Evolutionary conservation across 2,329 filamentous ascomycete genomes (phyloP).

Genomic region (Claviceps digitariae): DNA sequence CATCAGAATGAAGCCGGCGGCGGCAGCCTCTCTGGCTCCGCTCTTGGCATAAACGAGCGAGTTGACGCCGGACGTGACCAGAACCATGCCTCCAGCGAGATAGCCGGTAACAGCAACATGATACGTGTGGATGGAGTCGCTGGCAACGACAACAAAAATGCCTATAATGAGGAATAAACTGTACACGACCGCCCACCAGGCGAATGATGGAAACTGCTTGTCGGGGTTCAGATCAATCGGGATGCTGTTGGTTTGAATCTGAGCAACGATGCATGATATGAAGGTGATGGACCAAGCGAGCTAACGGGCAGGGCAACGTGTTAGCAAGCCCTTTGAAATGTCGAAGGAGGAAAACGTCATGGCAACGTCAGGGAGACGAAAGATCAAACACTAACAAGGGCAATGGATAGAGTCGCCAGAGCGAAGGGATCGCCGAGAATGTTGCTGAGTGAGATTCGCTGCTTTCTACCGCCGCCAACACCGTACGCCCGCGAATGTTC

Average conservation of each 20-base stretch:
- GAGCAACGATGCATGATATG: slow-evolving; percentile 67
- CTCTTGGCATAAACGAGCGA: slow-evolving; percentile 65
- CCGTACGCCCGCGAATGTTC: slow-evolving; percentile 51
- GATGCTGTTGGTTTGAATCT: slow-evolving; percentile 30
- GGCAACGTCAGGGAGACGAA: background rate
- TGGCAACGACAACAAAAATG: slow-evolving; percentile 69
- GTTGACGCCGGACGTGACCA: slow-evolving; percentile 78
- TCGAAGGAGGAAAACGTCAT: background rate
- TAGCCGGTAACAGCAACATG: slow-evolving; percentile 87
- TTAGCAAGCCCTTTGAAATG: background rate
- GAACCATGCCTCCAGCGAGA: slow-evolving; percentile 66
- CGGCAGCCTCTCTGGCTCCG: slow-evolving; percentile 68
- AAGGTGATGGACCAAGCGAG: slow-evolving; percentile 93
- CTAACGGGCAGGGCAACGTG: slow-evolving; percentile 29
- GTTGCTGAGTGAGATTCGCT: slow-evolving; percentile 55
- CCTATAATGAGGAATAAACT: slow-evolving; percentile 72
- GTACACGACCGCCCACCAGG: slow-evolving; percentile 85
- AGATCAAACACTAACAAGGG: slow-evolving; percentile 37
- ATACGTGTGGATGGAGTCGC: slow-evolving; percentile 75
- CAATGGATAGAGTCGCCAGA: slow-evolving; percentile 84
- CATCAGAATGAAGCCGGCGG: slow-evolving; percentile 84
- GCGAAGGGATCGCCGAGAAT: slow-evolving; percentile 95
- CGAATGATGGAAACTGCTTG: slow-evolving; percentile 61
- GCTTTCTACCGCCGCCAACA: slow-evolving; percentile 43
- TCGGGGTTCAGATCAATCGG: slow-evolving; percentile 9